Evolutionary conservation across 2,329 filamentous ascomycete species (phyloP), one percentile per base, ranked within the genome.

Genomic region (Dactylellina cionopaga): DNA sequence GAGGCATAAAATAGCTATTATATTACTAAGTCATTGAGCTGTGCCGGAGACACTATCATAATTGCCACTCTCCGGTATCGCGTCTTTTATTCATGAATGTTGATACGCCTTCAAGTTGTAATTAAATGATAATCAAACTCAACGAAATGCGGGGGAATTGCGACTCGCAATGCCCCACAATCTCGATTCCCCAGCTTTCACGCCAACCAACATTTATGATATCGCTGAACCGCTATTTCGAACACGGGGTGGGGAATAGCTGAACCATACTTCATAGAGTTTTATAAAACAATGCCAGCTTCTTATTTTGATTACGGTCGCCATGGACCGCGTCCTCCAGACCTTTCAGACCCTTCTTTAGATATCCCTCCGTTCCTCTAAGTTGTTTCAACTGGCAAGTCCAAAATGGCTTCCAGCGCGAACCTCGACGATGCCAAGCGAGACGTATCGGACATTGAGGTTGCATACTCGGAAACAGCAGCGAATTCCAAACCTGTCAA

Each of bases 171-270:
- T 64, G 59, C 59, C 31, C 46, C 33, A 47, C 43, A 51, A 37
- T 11, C 24, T 54, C 47, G n/a, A 24, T 35, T 5, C 47, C 37
- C 46, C 59, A 33, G 46, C 25, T 60, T 62, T 41, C 31, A 9
- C 24, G 22, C 29, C 19, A 10, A 17, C 22, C 17, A 52, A 15
- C 7, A 6, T 25, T 11, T 25, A 31, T 33, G 11, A 31, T 25
- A 60, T 63, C 58, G 59, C 59, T 64, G 51, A 33, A 64, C 59
- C 59, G 59, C 59, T 52, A 54, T 64, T 35, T 43, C 46, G 35
- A 24, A 2, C 25, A 10, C 24, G n/a, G 25, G 35, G 33, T 35
- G 11, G 27, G n/a, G 3, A 4, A 29, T 3, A 25, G 1, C 5
- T 19, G 24, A 46, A 46, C 47, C 27, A 2, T 9, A 33, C 11